Evolutionary conservation across 306 rosid genomes (phyloP).

Genomic region (Quercus engelmannii): DNA sequence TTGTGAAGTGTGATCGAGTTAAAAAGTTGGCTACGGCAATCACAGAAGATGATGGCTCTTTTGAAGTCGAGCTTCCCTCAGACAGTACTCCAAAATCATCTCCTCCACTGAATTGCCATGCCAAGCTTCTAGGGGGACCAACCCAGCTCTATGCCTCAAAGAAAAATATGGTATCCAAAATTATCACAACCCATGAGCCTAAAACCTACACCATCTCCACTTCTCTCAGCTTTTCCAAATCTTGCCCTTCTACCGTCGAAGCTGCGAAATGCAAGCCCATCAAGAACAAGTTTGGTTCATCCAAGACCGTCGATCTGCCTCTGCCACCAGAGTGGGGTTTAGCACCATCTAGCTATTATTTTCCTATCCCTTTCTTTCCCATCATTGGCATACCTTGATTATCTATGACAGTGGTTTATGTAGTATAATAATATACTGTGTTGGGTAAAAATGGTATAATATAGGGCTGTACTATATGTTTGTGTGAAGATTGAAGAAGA

Average conservation of each 20-base stretch:
- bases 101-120: slow-evolving; percentile 35
- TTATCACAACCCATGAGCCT: slow-evolving; percentile 32
- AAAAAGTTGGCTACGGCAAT: slow-evolving; percentile 37
- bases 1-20: slow-evolving; percentile 61
- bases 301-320: slow-evolving; percentile 64
- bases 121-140: slow-evolving; percentile 65
- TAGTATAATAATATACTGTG: background rate
- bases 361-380: slow-evolving; percentile 80
- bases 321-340: slow-evolving; percentile 81
- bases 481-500: background rate
- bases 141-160: slow-evolving; percentile 46
- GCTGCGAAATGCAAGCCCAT: slow-evolving; percentile 26
- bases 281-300: slow-evolving; percentile 33
- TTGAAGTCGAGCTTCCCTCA: slow-evolving; percentile 42
- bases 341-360: slow-evolving; percentile 69
- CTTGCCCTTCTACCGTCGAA: slow-evolving; percentile 42
- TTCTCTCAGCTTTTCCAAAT: slow-evolving; percentile 52
- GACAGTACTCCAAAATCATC: slow-evolving; percentile 11
- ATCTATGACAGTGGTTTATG: background rate
- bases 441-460: background rate
- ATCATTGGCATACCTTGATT: slow-evolving; percentile 87
- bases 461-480: background rate
- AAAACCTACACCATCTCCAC: slow-evolving; percentile 49
- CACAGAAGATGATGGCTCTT: slow-evolving; percentile 61
- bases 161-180: slow-evolving; percentile 33